Conservation (phyloP, 129 eudicot genomes). For the Tagetes patula region DNA sequence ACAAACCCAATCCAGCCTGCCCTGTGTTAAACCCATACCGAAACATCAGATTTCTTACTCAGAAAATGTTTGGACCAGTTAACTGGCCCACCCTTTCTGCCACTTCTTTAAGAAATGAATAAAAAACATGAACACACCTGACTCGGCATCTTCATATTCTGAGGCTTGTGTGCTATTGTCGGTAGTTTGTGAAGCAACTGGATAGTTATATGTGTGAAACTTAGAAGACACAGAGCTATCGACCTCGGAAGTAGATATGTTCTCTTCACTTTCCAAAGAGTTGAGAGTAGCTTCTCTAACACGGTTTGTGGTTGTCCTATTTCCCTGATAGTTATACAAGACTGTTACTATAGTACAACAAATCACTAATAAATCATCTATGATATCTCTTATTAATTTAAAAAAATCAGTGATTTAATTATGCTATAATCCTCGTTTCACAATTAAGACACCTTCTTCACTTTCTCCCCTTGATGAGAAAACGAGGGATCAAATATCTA, state of each 20-base stretch:
- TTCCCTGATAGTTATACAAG: conserved; percentile 47
- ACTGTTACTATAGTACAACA: not conserved
- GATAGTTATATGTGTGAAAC: conserved; percentile 48
- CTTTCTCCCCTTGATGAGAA: not conserved
- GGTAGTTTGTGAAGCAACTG: conserved; percentile 64
- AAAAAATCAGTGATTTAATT: no score
- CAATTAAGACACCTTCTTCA: not conserved
- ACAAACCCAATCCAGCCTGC: no score
- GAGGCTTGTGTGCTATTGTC: conserved; percentile 83
- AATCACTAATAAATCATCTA: no score
- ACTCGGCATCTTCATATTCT: conserved; percentile 84
- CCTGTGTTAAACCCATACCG: not conserved
- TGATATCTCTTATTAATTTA: no score
- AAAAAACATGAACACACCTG: conserved; percentile 51
- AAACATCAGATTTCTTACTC: not conserved
- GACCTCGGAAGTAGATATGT: conserved; percentile 52
- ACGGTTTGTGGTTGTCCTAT: conserved; percentile 66
- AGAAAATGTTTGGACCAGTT: not conserved
- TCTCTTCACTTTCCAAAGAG: conserved; percentile 58
- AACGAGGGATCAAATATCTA: not conserved
- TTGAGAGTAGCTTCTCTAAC: conserved; percentile 48
- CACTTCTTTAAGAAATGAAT: conserved; percentile 12
- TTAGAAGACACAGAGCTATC: conserved; percentile 60
- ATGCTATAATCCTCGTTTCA: not conserved
- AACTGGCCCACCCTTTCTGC: not conserved